A percentile compares a stretch with the other conserved stretches of the same genome.
Conservation (phyloP, 179 eudicot species). For the Sideroxylon spinosum region DNA sequence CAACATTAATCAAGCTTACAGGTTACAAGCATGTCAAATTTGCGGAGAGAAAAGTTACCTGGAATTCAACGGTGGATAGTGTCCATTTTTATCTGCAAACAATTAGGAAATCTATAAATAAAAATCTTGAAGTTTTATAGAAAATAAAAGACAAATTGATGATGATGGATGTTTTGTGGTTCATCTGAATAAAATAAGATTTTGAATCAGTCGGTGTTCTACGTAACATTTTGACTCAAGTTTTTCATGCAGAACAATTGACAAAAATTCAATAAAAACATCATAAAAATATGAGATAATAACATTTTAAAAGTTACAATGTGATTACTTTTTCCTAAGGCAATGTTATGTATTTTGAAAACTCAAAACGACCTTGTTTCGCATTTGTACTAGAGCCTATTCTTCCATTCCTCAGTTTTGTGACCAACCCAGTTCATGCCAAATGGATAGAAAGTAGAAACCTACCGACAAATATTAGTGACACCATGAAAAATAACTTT, state of each 20-base stretch:
- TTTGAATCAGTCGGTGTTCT: no score
- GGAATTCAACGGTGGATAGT: constrained; percentile 38
- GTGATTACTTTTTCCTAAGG: not conserved
- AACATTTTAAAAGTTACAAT: not conserved
- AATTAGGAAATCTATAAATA: not conserved
- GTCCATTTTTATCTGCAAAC: constrained; percentile 53
- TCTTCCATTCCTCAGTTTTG: no score
- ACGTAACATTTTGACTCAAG: not conserved
- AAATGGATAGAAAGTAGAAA: not conserved
- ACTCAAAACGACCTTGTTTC: not conserved
- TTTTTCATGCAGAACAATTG: not conserved
- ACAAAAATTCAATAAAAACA: not conserved
- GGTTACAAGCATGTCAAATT: not conserved
- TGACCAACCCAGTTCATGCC: not conserved
- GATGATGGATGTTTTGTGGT: no score
- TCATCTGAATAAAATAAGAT: no score
- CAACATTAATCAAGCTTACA: not conserved
- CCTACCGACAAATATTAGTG: not conserved
- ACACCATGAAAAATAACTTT: not conserved
- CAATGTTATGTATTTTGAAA: not conserved
- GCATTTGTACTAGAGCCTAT: not conserved
- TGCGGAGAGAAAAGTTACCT: constrained; percentile 31
- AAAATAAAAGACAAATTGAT: no score
- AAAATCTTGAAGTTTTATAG: no score
- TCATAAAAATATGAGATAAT: not conserved